Evolutionary conservation across 768 basidiomycete genomes (phyloP).

Genomic region (Pleurotus cornucopiae): DNA sequence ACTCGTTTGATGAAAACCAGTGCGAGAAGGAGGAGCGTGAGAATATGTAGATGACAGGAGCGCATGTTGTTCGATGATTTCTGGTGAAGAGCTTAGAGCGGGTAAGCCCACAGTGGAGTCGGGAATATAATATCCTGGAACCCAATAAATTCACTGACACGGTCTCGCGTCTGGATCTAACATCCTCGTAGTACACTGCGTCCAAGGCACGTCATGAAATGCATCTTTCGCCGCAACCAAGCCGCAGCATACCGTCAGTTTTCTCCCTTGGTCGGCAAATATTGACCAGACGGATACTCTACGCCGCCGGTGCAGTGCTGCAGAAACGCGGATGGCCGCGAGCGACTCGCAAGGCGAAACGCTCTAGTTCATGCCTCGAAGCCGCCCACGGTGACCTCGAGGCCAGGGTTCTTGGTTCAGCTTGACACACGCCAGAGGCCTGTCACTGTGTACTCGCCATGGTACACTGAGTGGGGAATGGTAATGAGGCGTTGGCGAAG

Average conservation of each 20-base stretch:
- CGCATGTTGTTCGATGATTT: too few relatives aligned
- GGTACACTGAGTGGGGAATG: neutral
- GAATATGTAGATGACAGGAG: too few relatives aligned
- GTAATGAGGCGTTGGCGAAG: neutral
- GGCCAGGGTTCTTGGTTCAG: neutral
- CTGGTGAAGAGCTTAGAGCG: too few relatives aligned
- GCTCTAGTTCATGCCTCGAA: neutral
- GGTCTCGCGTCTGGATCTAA: slow-evolving; percentile 53
- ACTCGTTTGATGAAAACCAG: too few relatives aligned
- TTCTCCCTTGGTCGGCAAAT: neutral
- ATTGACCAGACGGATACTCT: too few relatives aligned
- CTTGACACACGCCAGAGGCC: neutral
- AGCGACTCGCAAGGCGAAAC: neutral
- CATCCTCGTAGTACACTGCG: slow-evolving; percentile 58
- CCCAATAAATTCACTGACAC: slow-evolving; percentile 63
- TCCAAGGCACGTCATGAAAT: slow-evolving; percentile 62
- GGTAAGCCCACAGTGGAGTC: neutral
- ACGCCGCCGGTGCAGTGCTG: neutral
- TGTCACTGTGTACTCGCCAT: neutral
- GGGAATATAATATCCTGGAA: slow-evolving; percentile 49
- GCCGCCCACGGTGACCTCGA: neutral
- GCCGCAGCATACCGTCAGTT: slow-evolving; percentile 72
- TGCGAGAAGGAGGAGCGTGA: too few relatives aligned
- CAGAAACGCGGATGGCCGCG: neutral
- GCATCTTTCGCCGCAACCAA: slow-evolving; percentile 75